Evolutionary conservation across 2,329 filamentous ascomycete species (phyloP), one percentile per base, ranked within the genome.

Genomic region (Cercospora sp.): DNA sequence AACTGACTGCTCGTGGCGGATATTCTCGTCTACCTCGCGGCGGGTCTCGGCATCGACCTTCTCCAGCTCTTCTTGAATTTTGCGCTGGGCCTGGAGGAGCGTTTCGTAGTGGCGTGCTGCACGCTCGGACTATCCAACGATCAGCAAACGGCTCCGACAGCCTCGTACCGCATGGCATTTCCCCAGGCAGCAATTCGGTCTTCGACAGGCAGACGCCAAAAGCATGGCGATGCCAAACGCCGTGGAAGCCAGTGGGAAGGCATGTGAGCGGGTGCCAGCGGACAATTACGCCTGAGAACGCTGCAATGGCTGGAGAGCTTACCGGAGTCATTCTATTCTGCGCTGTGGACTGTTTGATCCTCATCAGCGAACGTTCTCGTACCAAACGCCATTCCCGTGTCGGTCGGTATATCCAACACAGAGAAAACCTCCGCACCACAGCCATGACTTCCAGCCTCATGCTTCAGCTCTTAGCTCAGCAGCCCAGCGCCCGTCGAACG

Each of bases 51-150:
- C 86, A 76, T 97, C 93, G 70, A 97, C 86, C 74, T 93, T 88
- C 79, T 94, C 91, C 88, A 99, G 93, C 80, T 97, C 93, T 72
- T 91, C 89, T 81, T 98, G 93, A 76, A 97, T 97, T 57, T 91
- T 89, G 72, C 92, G 89, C 77, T 92, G 93, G 79, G 97, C 92
- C 80, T 97, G 92, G 73, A 92, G 88, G 75, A 98, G 89, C 77
- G 90, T 89, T 80, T 98, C 94, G 82, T 96, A 96, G 80, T 97
- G 93, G 77, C 92, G 85, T 77, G 93, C 93, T 82, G 97, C 97
- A 82, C 95, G 95, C 80, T 97, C 94, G 78, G 97, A 88, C 94
- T 97, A 80, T 68, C 66, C 61, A n/a, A 40, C 30, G 67, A 37
- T 76, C 49, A 76, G 73, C 65, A 51, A 49, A 53, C 26, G 43